Evolutionary conservation across 1,139 yeast genomes (phyloP).

Genomic region (Hanseniaspora sp.): DNA sequence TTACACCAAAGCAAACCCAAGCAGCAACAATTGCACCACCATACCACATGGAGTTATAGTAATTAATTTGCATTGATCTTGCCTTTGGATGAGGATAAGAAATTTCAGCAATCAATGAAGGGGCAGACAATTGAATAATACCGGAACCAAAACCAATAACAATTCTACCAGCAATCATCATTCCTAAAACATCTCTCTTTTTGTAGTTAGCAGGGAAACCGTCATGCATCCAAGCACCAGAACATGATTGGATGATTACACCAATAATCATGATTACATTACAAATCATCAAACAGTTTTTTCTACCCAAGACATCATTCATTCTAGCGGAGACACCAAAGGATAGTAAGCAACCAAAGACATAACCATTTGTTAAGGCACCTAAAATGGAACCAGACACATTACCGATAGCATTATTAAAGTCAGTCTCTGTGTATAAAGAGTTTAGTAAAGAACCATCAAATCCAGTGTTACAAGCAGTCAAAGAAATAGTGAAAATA

Average conservation of each 20-base stretch:
- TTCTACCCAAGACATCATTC: slow-evolving; percentile 42
- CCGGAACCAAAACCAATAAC: slow-evolving; percentile 42
- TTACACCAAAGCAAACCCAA: slow-evolving; percentile 42
- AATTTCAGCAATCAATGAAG: slow-evolving; percentile 36
- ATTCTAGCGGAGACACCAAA: slow-evolving; percentile 29
- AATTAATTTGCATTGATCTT: slow-evolving; percentile 38
- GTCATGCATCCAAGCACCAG: slow-evolving; percentile 25
- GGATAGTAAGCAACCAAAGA: slow-evolving; percentile 36
- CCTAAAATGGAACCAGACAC: slow-evolving; percentile 40
- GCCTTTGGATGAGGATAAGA: slow-evolving; percentile 34
- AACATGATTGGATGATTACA: slow-evolving; percentile 36
- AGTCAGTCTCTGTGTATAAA: slow-evolving; percentile 32
- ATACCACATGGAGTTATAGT: slow-evolving; percentile 43
- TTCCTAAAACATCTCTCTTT: slow-evolving; percentile 30
- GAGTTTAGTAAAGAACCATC: slow-evolving; percentile 46
- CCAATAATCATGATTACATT: slow-evolving; percentile 36
- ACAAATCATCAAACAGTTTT: slow-evolving; percentile 34
- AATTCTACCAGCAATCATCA: slow-evolving; percentile 39
- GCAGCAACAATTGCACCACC: slow-evolving; percentile 48
- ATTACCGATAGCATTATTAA: slow-evolving; percentile 30
- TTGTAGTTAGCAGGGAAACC: slow-evolving; percentile 17
- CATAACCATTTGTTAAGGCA: slow-evolving; percentile 41
- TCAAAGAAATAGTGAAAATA: slow-evolving; percentile 34
- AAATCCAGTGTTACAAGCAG: slow-evolving; percentile 42
- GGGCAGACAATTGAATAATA: slow-evolving; percentile 35